Evolutionary conservation across 768 basidiomycete genomes (phyloP).

Genomic region (Lepiota subincarnata): DNA sequence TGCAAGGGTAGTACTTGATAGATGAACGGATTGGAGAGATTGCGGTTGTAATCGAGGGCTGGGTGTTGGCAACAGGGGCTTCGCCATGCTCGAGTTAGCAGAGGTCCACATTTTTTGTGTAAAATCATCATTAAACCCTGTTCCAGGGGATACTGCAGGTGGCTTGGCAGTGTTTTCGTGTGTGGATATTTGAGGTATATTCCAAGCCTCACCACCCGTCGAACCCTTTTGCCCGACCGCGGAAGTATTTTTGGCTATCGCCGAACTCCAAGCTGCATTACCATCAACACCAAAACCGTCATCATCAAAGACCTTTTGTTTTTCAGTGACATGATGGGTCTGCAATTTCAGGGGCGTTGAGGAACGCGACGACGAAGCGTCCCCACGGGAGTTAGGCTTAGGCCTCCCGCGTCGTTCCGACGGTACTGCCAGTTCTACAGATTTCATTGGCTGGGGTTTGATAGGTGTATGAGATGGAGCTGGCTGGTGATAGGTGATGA

Average conservation of each 20-base stretch:
- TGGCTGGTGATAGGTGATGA: conserved; percentile 9
- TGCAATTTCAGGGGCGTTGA: background rate
- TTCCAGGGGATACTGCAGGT: conserved; percentile 1
- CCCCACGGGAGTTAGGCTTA: background rate
- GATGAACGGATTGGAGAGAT: conserved; percentile 15
- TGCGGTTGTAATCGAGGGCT: conserved; percentile 16
- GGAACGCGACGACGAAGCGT: background rate
- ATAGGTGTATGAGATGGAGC: conserved; percentile 7
- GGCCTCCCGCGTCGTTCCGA: conserved; percentile 9
- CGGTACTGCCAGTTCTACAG: background rate
- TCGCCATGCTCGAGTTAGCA: conserved; percentile 30
- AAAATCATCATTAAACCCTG: conserved; percentile 70
- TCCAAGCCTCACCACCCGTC: conserved; percentile 41
- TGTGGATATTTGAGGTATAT: conserved; percentile 13
- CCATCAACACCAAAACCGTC: conserved; percentile 31
- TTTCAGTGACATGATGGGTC: conserved; percentile 9
- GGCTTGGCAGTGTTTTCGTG: conserved; percentile 5
- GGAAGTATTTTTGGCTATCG: background rate
- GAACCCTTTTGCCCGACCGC: background rate
- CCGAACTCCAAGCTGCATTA: conserved; percentile 10
- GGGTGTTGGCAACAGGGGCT: conserved; percentile 20
- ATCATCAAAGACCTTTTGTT: conserved; percentile 30
- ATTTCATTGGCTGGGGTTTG: conserved; percentile 16
- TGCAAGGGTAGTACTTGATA: conserved; percentile 14
- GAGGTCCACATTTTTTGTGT: conserved; percentile 52